These are phyloP conservation scores for Diaporthe citrichinensis DNA, from an alignment of 2,329 filamentous ascomycete species.

Conservation along the genomic window DNA sequence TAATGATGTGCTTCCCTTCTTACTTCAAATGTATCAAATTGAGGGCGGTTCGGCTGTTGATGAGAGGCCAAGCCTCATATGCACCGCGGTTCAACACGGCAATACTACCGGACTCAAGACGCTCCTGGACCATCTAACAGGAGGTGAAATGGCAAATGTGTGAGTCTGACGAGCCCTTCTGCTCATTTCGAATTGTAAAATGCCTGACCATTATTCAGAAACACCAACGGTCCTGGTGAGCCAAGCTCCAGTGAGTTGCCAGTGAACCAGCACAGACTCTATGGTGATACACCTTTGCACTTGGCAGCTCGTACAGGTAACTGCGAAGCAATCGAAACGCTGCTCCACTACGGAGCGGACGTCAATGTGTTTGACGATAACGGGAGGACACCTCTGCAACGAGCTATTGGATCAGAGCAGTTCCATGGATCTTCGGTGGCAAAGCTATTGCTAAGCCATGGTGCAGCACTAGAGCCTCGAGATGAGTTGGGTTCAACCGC, in stretches of 20 bases:
- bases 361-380: neutral
- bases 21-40: neutral
- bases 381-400: neutral
- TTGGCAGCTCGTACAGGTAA: neutral
- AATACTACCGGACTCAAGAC: too few species aligned
- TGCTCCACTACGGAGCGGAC: neutral
- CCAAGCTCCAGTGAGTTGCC: neutral
- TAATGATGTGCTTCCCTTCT: neutral
- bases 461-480: neutral
- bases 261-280: neutral
- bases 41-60: neutral
- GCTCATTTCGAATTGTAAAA: too few species aligned
- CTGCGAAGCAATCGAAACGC: neutral
- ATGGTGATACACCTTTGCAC: neutral
- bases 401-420: accelerated
- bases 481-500: neutral
- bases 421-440: neutral
- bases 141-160: too few species aligned
- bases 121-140: too few species aligned
- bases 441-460: neutral
- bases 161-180: too few species aligned
- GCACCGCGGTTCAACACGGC: too few species aligned
- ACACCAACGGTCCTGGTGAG: too few species aligned
- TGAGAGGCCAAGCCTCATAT: neutral
- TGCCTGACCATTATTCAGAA: too few species aligned